Evolutionary conservation across 225 moss, liverwort and hornwort genomes (phyloP).

Genomic region (Polytrichum commune): DNA sequence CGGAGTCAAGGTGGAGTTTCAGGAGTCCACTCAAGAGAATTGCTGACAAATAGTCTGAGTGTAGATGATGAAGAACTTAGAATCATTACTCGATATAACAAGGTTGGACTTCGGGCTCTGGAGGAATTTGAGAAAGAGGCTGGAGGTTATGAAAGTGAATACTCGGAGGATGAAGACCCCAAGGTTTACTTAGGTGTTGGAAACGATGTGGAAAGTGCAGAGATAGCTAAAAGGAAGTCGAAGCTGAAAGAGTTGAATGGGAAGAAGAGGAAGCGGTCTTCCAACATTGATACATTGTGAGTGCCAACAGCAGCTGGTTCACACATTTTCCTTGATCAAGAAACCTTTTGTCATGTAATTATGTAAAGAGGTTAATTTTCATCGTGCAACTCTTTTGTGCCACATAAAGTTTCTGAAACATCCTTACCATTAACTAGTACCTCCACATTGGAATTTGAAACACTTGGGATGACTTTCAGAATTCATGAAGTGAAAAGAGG

Average conservation of each 20-base stretch:
- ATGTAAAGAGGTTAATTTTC: too few species aligned
- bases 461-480: too few species aligned
- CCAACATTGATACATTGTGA: slow-evolving; percentile 7
- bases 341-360: too few species aligned
- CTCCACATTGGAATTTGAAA: too few species aligned
- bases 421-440: too few species aligned
- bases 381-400: too few species aligned
- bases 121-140: slow-evolving; percentile 66
- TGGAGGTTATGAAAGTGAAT: slow-evolving; percentile 68
- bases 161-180: slow-evolving; percentile 47
- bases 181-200: slow-evolving; percentile 38
- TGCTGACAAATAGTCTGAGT: slow-evolving; percentile 38
- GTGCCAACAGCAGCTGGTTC: too few species aligned
- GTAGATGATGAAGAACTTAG: slow-evolving; percentile 37
- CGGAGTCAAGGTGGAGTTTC: slow-evolving; percentile 27
- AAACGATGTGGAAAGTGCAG: slow-evolving; percentile 10
- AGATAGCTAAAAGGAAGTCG: slow-evolving; percentile 6
- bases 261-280: slow-evolving; percentile 54
- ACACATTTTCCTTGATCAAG: too few species aligned
- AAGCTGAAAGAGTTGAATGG: slow-evolving; percentile 27
- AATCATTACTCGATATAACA: slow-evolving; percentile 23
- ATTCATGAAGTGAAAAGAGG: too few species aligned
- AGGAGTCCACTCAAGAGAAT: slow-evolving; percentile 25
- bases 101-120: slow-evolving; percentile 43
- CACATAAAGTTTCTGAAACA: too few species aligned